A percentile compares a stretch with the other conserved stretches of the same genome.
These are phyloP conservation scores for Ophiosphaerella korrae DNA, from an alignment of 2,329 filamentous ascomycete species.

Conservation along the genomic window DNA sequence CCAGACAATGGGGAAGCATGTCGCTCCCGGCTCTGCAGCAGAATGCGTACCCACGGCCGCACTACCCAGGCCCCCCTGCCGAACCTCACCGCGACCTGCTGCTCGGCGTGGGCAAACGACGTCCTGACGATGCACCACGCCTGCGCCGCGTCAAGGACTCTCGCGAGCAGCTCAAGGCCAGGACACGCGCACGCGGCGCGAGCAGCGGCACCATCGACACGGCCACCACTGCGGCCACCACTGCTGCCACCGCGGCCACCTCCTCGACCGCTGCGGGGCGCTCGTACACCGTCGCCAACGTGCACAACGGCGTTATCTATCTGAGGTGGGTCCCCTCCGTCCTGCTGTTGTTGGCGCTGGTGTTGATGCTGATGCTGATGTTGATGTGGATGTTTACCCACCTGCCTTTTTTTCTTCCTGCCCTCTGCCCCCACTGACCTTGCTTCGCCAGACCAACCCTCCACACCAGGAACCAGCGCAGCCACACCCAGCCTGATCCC, in stretches of 20 bases:
- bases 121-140: constrained; percentile 37
- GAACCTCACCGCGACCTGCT: constrained; percentile 33
- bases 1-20: constrained; percentile 43
- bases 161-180: constrained; percentile 43
- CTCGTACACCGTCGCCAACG: constrained; percentile 55
- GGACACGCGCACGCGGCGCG: constrained; percentile 34
- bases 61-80: constrained; percentile 33
- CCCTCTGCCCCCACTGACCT: constrained; percentile 15
- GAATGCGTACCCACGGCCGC: constrained; percentile 26
- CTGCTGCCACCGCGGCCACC: constrained; percentile 9
- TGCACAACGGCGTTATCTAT: constrained; percentile 55
- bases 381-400: no score
- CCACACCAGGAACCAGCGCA: constrained; percentile 43
- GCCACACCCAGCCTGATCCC: constrained; percentile 39
- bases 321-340: constrained; percentile 45
- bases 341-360: no score
- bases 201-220: constrained; percentile 43
- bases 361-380: no score
- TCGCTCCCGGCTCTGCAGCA: constrained; percentile 40
- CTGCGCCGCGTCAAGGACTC: constrained; percentile 46
- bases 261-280: constrained; percentile 38
- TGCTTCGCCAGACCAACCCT: constrained; percentile 39
- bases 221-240: not conserved
- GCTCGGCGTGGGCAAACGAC: constrained; percentile 35
- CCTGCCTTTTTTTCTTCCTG: not conserved